Percentiles rank a stretch among this genome's conserved stretches.
Evolutionary conservation across 305 asterid species (phyloP).

Genomic region (Fraxinus floribunda): DNA sequence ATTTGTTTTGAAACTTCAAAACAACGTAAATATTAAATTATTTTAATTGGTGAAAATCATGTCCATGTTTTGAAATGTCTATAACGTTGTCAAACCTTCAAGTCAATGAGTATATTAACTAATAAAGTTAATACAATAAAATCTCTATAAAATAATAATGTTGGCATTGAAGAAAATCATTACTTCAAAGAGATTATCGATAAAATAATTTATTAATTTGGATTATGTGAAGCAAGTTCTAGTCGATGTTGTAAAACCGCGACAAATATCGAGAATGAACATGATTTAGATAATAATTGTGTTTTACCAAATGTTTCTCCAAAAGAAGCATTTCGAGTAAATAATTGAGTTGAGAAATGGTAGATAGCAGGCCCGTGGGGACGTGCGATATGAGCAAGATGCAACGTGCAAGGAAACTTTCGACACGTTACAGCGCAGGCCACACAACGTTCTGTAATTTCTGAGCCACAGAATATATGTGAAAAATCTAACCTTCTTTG

Average conservation of each 20-base stretch:
- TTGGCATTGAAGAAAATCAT: not conserved
- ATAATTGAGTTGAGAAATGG: not conserved
- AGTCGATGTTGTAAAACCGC: not conserved
- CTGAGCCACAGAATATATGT: slow-evolving; percentile 28
- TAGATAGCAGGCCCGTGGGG: slow-evolving; percentile 13
- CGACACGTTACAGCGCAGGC: slow-evolving; percentile 25
- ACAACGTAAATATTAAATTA: not conserved
- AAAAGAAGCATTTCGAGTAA: not conserved
- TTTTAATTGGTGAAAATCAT: not conserved
- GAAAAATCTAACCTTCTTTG: not conserved
- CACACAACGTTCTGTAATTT: slow-evolving; percentile 18
- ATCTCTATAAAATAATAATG: not conserved
- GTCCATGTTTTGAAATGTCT: not conserved
- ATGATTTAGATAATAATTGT: not conserved
- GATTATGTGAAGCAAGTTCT: not conserved
- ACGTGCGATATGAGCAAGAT: slow-evolving; percentile 15
- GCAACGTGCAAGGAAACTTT: slow-evolving; percentile 18
- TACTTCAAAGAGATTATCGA: too few relatives aligned
- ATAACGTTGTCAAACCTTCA: not conserved
- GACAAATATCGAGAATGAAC: not conserved
- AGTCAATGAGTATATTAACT: not conserved
- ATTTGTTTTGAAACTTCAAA: not conserved
- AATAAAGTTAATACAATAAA: too few relatives aligned
- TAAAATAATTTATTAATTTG: not conserved
- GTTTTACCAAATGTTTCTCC: not conserved